These are phyloP conservation scores for Hyphopichia khmerensis DNA, from an alignment of 1,139 yeast species.

Conservation along the genomic window DNA sequence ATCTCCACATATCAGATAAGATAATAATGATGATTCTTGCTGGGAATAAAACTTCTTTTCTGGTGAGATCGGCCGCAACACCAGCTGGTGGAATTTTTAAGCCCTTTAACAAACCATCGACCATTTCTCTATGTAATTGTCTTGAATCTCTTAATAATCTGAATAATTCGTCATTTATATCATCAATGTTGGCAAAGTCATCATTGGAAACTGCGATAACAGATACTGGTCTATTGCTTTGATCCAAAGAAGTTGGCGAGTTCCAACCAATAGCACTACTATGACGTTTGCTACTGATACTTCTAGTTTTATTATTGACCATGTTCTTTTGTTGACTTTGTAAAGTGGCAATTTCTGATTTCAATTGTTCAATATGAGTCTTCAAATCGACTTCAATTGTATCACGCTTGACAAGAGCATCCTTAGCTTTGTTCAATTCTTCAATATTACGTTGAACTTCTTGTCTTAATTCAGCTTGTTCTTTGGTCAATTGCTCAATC, in stretches of 20 bases:
- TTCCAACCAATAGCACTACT: constrained; percentile 42
- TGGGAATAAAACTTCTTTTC: constrained; percentile 94
- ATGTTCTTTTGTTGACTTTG: constrained; percentile 33
- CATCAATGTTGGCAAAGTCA: constrained; percentile 60
- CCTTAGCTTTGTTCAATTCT: constrained; percentile 63
- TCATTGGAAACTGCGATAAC: constrained; percentile 57
- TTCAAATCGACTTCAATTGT: constrained; percentile 70
- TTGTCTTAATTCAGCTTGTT: constrained; percentile 62
- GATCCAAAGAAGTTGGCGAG: constrained; percentile 31
- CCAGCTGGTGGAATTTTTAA: constrained; percentile 85
- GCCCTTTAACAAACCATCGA: constrained; percentile 85
- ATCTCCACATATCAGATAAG: constrained; percentile 97
- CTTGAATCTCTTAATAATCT: constrained; percentile 76
- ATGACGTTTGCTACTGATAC: constrained; percentile 37
- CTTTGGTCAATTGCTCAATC: constrained; percentile 61
- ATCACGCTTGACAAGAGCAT: constrained; percentile 60
- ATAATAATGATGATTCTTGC: constrained; percentile 92
- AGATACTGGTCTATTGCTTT: constrained; percentile 53
- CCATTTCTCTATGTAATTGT: constrained; percentile 77
- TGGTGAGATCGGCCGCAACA: constrained; percentile 76
- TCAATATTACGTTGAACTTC: constrained; percentile 63
- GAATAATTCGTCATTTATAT: constrained; percentile 72
- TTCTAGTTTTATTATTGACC: constrained; percentile 29
- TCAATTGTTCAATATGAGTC: constrained; percentile 66
- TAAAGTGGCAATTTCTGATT: constrained; percentile 59